These are phyloP conservation scores for Melampsora occidentalis DNA, from an alignment of 1,284 basidiomycete species.

Conservation along the genomic window DNA sequence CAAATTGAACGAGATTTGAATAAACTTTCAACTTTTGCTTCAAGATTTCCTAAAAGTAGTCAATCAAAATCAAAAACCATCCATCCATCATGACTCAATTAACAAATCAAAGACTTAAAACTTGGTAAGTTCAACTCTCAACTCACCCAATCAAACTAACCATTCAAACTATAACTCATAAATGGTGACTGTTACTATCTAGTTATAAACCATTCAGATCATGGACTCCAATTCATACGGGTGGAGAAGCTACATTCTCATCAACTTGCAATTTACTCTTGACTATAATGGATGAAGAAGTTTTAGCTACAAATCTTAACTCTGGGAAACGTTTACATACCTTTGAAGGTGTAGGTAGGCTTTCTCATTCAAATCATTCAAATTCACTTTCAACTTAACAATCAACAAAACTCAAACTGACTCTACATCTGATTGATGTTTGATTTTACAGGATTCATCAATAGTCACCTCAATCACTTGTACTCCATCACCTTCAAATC, in stretches of 20 bases:
- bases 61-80: too few relatives aligned
- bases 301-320: conserved; percentile 73
- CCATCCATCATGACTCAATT: too few relatives aligned
- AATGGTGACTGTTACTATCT: background rate
- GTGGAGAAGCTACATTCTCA: conserved; percentile 77
- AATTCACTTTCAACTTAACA: conserved; percentile 59
- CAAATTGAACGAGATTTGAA: too few relatives aligned
- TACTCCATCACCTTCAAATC: conserved; percentile 49
- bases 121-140: conserved; percentile 5
- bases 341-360: conserved; percentile 70
- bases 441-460: conserved; percentile 57
- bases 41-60: too few relatives aligned
- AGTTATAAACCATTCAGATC: conserved; percentile 50
- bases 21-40: too few relatives aligned
- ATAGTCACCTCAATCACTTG: conserved; percentile 58
- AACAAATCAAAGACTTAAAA: conserved; percentile 17
- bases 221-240: conserved; percentile 72
- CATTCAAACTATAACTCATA: background rate
- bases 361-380: conserved; percentile 58
- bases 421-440: conserved; percentile 18
- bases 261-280: conserved; percentile 75
- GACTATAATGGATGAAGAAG: conserved; percentile 81
- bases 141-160: background rate
- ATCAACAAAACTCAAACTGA: background rate
- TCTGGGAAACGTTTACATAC: conserved; percentile 72